Percentiles rank a stretch among this genome's conserved stretches.
Evolutionary conservation across 345 rosid species (phyloP).

Genomic region (Abelmoschus esculentus): DNA sequence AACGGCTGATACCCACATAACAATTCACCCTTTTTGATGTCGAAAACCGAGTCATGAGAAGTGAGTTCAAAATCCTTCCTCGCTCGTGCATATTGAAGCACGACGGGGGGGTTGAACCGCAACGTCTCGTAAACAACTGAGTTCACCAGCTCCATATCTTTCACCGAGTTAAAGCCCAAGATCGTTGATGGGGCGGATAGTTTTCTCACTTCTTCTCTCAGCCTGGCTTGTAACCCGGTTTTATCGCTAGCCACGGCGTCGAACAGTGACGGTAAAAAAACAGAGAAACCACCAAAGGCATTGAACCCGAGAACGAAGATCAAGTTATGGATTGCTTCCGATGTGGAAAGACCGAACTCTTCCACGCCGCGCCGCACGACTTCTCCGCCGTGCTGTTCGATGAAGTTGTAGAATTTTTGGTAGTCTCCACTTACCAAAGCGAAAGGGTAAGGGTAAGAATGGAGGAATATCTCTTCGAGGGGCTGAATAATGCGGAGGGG

Average conservation of each 20-base stretch:
- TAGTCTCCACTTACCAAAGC: slow-evolving; percentile 49
- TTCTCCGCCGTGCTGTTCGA: slow-evolving; percentile 42
- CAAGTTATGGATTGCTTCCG: slow-evolving; percentile 58
- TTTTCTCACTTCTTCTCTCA: slow-evolving; percentile 49
- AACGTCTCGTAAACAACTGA: slow-evolving; percentile 75
- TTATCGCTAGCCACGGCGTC: slow-evolving; percentile 28
- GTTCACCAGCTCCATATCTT: slow-evolving; percentile 59
- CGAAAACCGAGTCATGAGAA: slow-evolving; percentile 55
- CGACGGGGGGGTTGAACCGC: slow-evolving; percentile 69
- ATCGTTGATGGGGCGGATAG: slow-evolving; percentile 13
- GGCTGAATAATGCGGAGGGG: slow-evolving; percentile 45
- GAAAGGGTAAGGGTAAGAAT: slow-evolving; percentile 67
- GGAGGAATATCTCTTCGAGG: slow-evolving; percentile 63
- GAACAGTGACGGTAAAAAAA: slow-evolving; percentile 47
- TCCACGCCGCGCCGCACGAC: slow-evolving; percentile 34
- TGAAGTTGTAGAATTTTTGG: slow-evolving; percentile 43
- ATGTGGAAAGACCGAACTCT: slow-evolving; percentile 53
- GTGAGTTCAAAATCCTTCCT: slow-evolving; percentile 61
- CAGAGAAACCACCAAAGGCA: slow-evolving; percentile 73
- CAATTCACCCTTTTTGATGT: slow-evolving; percentile 72
- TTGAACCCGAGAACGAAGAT: slow-evolving; percentile 71
- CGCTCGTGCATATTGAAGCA: slow-evolving; percentile 62
- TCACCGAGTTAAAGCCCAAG: slow-evolving; percentile 51
- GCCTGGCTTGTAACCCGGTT: slow-evolving; percentile 47
- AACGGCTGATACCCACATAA: slow-evolving; percentile 67